These are phyloP conservation scores for Lasiosphaeria miniovina DNA, from an alignment of 495 filamentous ascomycete genomes.

Conservation along the genomic window DNA sequence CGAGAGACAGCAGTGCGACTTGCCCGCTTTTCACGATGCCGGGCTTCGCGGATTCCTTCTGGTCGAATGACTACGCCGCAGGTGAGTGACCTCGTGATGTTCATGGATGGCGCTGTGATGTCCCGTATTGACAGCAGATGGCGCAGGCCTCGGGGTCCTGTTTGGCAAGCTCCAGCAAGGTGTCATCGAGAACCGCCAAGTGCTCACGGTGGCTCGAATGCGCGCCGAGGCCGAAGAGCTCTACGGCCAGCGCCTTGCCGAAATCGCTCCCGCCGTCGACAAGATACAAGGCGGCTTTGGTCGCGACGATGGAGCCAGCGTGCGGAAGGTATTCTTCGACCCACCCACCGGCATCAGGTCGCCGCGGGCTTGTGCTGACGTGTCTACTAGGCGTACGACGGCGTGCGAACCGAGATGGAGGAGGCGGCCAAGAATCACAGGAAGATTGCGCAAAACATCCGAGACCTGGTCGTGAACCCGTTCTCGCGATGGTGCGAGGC, in stretches of 20 bases:
- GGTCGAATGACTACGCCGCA: constrained; percentile 90
- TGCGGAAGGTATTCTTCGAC: constrained; percentile 67
- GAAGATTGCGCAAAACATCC: constrained; percentile 93
- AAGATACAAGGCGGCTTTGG: constrained; percentile 79
- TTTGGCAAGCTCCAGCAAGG: constrained; percentile 98
- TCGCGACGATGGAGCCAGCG: constrained; percentile 93
- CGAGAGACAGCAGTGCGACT: neutral
- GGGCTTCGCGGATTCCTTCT: constrained; percentile 90
- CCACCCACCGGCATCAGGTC: constrained; percentile 14
- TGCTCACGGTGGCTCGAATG: constrained; percentile 86
- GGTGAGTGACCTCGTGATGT: constrained; percentile 48
- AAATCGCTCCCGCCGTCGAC: constrained; percentile 81
- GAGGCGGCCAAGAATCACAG: constrained; percentile 85
- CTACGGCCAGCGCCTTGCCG: constrained; percentile 76
- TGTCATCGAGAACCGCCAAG: constrained; percentile 88
- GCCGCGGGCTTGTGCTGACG: constrained; percentile 17
- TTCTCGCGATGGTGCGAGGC: constrained; percentile 95
- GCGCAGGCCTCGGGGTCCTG: constrained; percentile 79
- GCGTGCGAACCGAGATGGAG: constrained; percentile 90
- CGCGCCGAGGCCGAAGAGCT: constrained; percentile 93
- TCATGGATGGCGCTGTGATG: neutral
- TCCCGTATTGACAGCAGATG: constrained; percentile 7
- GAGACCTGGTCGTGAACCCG: constrained; percentile 88
- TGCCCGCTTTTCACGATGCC: constrained; percentile 54
- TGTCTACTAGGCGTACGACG: constrained; percentile 78